Evolutionary conservation across 345 rosid genomes (phyloP).

Genomic region (Sisymbrium irio): DNA sequence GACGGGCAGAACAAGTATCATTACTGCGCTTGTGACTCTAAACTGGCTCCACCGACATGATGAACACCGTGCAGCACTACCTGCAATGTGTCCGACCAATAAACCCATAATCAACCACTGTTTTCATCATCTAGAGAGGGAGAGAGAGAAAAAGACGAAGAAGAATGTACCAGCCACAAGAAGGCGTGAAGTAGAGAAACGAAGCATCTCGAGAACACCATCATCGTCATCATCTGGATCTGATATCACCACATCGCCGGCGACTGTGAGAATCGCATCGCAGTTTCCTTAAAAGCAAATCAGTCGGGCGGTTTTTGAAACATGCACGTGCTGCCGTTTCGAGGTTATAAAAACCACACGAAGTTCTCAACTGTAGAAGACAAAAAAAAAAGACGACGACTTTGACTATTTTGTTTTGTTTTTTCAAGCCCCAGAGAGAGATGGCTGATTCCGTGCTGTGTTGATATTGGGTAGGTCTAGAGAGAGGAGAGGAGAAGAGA

Average conservation of each 20-base stretch:
- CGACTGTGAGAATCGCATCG: conserved; percentile 3
- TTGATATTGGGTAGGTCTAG: too few relatives aligned
- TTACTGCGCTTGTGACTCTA: conserved; percentile 43
- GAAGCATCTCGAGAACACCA: conserved; percentile 18
- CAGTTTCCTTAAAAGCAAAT: neutral
- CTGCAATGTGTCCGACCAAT: conserved; percentile 31
- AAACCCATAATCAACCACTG: too few relatives aligned
- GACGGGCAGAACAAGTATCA: conserved; percentile 10
- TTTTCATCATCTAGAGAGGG: neutral
- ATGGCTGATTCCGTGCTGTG: neutral
- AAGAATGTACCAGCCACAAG: conserved; percentile 16
- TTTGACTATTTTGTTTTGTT: neutral
- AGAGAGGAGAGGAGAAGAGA: neutral
- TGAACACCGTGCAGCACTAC: conserved; percentile 36
- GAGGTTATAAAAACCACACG: conserved; percentile 16
- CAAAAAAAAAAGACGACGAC: neutral
- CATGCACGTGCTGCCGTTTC: conserved; percentile 31
- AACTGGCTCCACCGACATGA: conserved; percentile 41
- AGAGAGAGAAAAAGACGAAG: neutral
- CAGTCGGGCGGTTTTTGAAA: conserved; percentile 10
- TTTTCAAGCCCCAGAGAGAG: neutral
- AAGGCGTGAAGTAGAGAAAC: conserved; percentile 12
- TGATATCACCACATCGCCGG: conserved; percentile 22
- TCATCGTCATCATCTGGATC: conserved; percentile 35
- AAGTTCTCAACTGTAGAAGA: neutral